Conservation (phyloP, 1,139 yeast species). For the Kluyveromyces marxianus region DNA sequence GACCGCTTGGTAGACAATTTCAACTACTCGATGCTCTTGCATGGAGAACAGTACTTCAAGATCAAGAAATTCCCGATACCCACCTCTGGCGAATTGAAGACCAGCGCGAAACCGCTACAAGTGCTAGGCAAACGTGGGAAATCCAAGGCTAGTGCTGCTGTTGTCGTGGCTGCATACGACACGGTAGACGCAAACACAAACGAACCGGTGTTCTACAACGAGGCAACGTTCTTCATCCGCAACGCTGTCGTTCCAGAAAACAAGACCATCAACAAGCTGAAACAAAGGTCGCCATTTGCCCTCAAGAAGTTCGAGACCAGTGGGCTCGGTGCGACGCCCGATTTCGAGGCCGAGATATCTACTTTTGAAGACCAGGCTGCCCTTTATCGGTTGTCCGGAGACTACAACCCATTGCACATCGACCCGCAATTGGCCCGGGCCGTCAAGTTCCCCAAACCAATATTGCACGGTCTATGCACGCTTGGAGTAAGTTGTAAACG, state of each 20-base stretch:
- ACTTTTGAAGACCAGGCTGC: constrained; percentile 81
- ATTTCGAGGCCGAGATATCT: constrained; percentile 50
- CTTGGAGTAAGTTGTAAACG: constrained; percentile 78
- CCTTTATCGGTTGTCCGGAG: constrained; percentile 85
- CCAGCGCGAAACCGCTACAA: constrained; percentile 61
- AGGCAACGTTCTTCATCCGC: constrained; percentile 80
- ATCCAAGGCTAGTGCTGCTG: constrained; percentile 60
- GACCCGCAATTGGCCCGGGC: constrained; percentile 88
- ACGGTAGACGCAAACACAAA: constrained; percentile 67
- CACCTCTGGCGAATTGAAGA: constrained; percentile 54
- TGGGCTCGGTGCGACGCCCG: constrained; percentile 56
- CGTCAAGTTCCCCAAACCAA: constrained; percentile 81
- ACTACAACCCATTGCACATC: constrained; percentile 89
- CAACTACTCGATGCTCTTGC: constrained; percentile 82
- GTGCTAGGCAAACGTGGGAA: constrained; percentile 65
- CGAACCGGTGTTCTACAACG: constrained; percentile 67
- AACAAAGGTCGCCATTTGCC: constrained; percentile 50
- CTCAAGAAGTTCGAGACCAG: constrained; percentile 44
- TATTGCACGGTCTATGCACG: constrained; percentile 86
- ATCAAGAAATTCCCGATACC: constrained; percentile 77
- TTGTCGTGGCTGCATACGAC: constrained; percentile 68
- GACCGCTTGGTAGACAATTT: constrained; percentile 63
- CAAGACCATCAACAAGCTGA: constrained; percentile 38
- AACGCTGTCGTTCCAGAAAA: constrained; percentile 63
- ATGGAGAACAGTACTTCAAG: constrained; percentile 92